Conservation (phyloP, 495 filamentous ascomycete species). For the Neurospora sp. region DNA sequence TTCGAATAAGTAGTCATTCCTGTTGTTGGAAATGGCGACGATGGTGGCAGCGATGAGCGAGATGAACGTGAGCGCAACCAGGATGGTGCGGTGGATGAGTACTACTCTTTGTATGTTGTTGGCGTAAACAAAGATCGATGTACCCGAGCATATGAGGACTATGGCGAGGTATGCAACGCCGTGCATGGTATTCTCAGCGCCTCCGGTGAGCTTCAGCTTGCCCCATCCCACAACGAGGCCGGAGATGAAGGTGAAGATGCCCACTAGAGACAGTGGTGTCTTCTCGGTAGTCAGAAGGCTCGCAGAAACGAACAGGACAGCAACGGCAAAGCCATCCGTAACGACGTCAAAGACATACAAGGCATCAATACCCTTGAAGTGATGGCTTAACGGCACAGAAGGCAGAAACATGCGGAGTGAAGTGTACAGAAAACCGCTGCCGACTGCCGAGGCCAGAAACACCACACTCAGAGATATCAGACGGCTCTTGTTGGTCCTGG, state of each 20-base stretch:
- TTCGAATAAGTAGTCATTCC: neutral
- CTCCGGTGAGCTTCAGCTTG: slow-evolving; percentile 20
- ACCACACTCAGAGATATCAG: slow-evolving; percentile 30
- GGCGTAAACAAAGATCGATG: slow-evolving; percentile 28
- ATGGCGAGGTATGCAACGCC: slow-evolving; percentile 17
- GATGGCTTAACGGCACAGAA: slow-evolving; percentile 6
- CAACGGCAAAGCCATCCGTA: slow-evolving; percentile 28
- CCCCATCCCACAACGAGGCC: slow-evolving; percentile 20
- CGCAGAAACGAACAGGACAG: slow-evolving; percentile 27
- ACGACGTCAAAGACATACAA: slow-evolving; percentile 32
- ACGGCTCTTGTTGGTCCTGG: slow-evolving; percentile 30
- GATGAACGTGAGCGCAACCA: slow-evolving; percentile 22
- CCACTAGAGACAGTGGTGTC: slow-evolving; percentile 24
- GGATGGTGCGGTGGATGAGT: slow-evolving; percentile 27
- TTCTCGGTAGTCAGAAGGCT: slow-evolving; percentile 29
- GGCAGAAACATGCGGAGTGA: slow-evolving; percentile 1
- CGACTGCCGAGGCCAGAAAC: slow-evolving; percentile 16
- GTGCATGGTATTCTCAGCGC: slow-evolving; percentile 28
- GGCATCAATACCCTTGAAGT: slow-evolving; percentile 17
- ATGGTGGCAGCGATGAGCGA: slow-evolving; percentile 23
- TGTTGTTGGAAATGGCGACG: slow-evolving; percentile 13
- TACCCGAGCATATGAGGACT: slow-evolving; percentile 25
- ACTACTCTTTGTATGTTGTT: slow-evolving; percentile 29
- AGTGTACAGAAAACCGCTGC: slow-evolving; percentile 10
- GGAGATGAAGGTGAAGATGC: slow-evolving; percentile 27